Base-by-base conservation (phyloP, 2,329 filamentous ascomycete genomes). In the Penicillium polonicum region DNA sequence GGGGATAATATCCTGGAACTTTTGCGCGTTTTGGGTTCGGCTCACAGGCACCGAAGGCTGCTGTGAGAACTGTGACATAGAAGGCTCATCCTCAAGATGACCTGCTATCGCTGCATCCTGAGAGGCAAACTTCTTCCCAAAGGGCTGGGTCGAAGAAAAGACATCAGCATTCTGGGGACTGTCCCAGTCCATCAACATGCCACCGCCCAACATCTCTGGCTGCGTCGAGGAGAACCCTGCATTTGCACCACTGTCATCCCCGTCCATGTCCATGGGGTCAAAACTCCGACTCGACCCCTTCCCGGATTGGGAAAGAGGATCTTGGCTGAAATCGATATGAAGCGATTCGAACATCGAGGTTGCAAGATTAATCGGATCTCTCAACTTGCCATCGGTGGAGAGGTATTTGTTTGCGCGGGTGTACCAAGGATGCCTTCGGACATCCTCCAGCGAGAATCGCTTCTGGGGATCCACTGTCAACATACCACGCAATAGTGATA, bases 341-440 rank as follows among this genome's bases (percentile, higher is more conserved):
- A 99, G 84, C 55, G 87, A 89, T 72, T 96, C 91, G 54, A 99
- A 87, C 91, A 99, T 96, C 70, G 91, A 87, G 0, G 94, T 96
- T n/a, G 94, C 94, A 46, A 99, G 82, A 54, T 86, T 85, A 60
- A 97, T 80, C 1, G 91, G 90, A 68, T 97, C 91, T 12, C 84
- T 84, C 35, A 92, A 83, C 62, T 82, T 85, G 65, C 93, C 93
- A 60, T 92, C 88, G 0, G 83, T 70, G 4, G 87, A 86, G 49
- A 97, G 82, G 67, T 92, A 88, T 33, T 82, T 83, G 73, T 97
- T 99, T 59, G 82, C 82, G 45, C 91, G 85, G 4, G 91, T 97
- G 72, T 91, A 97, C 94, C 94, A 99, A 1, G 92, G 93, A 75
- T 99, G 94, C 63, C 90, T 87, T 59, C 91, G 89, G 63, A 99